These are phyloP conservation scores for Proteromonas lacertae DNA, from an alignment of 352 stramenopile species.

Conservation along the genomic window DNA sequence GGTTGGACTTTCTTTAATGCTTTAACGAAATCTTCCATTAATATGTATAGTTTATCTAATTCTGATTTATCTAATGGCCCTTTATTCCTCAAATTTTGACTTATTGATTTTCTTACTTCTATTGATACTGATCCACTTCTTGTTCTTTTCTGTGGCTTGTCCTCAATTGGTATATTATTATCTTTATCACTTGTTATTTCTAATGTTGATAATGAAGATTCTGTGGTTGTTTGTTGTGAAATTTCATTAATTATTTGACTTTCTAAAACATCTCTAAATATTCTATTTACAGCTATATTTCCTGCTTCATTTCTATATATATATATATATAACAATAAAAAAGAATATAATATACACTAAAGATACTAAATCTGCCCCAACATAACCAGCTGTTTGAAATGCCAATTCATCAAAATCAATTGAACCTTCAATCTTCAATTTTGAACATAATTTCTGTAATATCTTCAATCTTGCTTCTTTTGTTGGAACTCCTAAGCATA, in stretches of 20 bases:
- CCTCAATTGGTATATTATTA: no score
- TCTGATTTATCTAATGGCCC: slow-evolving; percentile 11
- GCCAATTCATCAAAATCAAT: slow-evolving; percentile 73
- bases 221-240: no score
- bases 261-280: slow-evolving; percentile 60
- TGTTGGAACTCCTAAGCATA: slow-evolving; percentile 79
- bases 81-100: not conserved
- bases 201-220: no score
- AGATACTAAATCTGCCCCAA: slow-evolving; percentile 80
- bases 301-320: slow-evolving; percentile 96
- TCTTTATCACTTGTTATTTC: no score
- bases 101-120: not conserved
- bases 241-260: no score
- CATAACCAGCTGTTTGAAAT: slow-evolving; percentile 66
- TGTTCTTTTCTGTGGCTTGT: no score
- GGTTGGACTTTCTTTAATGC: slow-evolving; percentile 84
- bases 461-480: slow-evolving; percentile 65
- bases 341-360: no score
- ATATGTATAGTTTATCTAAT: slow-evolving; percentile 56
- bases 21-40: slow-evolving; percentile 75
- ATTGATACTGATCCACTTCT: no score
- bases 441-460: slow-evolving; percentile 48
- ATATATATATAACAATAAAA: no score
- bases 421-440: slow-evolving; percentile 54
- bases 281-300: slow-evolving; percentile 80